These are phyloP conservation scores for Ganoderma multipileum DNA, from an alignment of 1,284 basidiomycete genomes.

Conservation along the genomic window DNA sequence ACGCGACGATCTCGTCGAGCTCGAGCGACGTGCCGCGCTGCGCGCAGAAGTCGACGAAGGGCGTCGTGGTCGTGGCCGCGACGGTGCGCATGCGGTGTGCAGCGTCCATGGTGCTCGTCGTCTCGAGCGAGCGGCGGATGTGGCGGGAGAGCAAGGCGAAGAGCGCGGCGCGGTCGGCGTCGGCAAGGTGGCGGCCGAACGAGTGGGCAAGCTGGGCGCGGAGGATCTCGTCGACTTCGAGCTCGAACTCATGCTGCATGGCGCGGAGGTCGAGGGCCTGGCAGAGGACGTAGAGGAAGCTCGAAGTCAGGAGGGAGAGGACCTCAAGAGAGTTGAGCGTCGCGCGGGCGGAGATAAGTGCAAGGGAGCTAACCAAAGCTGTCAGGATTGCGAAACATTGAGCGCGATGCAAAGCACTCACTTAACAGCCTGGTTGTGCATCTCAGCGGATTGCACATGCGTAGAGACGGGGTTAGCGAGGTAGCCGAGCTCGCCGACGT, in stretches of 20 bases:
- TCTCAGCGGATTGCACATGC: conserved; percentile 85
- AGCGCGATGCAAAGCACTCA: conserved; percentile 43
- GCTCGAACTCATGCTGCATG: conserved; percentile 68
- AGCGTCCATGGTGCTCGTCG: conserved; percentile 75
- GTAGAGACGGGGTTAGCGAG: conserved; percentile 87
- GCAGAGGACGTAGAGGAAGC: conserved; percentile 80
- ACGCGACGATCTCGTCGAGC: conserved; percentile 50
- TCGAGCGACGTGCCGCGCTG: conserved; percentile 41
- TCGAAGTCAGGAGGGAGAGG: conserved; percentile 73
- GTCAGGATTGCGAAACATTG: not conserved
- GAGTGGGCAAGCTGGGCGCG: conserved; percentile 55
- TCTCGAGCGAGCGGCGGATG: conserved; percentile 63
- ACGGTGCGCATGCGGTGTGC: conserved; percentile 69
- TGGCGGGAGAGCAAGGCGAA: conserved; percentile 45
- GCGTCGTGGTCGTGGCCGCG: conserved; percentile 63
- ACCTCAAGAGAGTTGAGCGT: conserved; percentile 82
- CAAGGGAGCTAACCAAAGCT: conserved; percentile 65
- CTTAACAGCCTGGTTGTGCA: conserved; percentile 91
- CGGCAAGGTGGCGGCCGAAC: conserved; percentile 52
- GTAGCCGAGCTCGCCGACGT: conserved; percentile 82
- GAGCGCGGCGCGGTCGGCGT: conserved; percentile 42
- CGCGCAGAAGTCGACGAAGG: conserved; percentile 66
- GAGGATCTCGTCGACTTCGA: conserved; percentile 55
- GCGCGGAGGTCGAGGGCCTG: conserved; percentile 85
- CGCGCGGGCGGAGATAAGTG: conserved; percentile 80